These are phyloP conservation scores for Penicillium nucicola DNA, from an alignment of 495 filamentous ascomycete species.

Conservation along the genomic window DNA sequence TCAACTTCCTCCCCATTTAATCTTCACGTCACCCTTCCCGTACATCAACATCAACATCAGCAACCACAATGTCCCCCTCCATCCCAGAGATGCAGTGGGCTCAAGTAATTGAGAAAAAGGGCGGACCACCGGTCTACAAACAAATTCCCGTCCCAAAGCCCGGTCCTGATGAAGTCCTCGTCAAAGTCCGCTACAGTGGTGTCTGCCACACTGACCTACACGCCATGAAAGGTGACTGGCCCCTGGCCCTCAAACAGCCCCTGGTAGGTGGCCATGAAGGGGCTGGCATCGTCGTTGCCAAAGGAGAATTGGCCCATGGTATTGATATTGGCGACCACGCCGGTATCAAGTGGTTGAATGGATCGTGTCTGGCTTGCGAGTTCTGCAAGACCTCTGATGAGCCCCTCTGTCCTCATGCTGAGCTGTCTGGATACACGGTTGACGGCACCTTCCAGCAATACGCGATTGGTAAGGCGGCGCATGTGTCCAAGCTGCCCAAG, in stretches of 20 bases:
- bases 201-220: slow-evolving; percentile 91
- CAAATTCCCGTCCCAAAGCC: slow-evolving; percentile 76
- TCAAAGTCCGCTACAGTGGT: slow-evolving; percentile 90
- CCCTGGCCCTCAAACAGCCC: slow-evolving; percentile 70
- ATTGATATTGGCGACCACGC: slow-evolving; percentile 76
- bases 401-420: slow-evolving; percentile 68
- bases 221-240: slow-evolving; percentile 88
- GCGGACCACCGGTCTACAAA: slow-evolving; percentile 74
- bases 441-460: slow-evolving; percentile 95
- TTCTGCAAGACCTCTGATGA: slow-evolving; percentile 78
- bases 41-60: background rate
- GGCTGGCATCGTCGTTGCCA: slow-evolving; percentile 79
- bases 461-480: slow-evolving; percentile 76
- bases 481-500: slow-evolving; percentile 77
- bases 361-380: slow-evolving; percentile 70
- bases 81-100: slow-evolving; percentile 82
- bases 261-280: slow-evolving; percentile 96
- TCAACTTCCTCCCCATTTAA: background rate
- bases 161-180: slow-evolving; percentile 80
- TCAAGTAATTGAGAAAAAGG: slow-evolving; percentile 75
- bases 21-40: background rate
- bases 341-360: slow-evolving; percentile 91
- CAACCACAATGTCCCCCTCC: slow-evolving; percentile 17
- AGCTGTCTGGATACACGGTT: slow-evolving; percentile 85
- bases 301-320: slow-evolving; percentile 68